Evolutionary conservation across 2,329 filamentous ascomycete species (phyloP).

Genomic region (Claviceps pusilla): DNA sequence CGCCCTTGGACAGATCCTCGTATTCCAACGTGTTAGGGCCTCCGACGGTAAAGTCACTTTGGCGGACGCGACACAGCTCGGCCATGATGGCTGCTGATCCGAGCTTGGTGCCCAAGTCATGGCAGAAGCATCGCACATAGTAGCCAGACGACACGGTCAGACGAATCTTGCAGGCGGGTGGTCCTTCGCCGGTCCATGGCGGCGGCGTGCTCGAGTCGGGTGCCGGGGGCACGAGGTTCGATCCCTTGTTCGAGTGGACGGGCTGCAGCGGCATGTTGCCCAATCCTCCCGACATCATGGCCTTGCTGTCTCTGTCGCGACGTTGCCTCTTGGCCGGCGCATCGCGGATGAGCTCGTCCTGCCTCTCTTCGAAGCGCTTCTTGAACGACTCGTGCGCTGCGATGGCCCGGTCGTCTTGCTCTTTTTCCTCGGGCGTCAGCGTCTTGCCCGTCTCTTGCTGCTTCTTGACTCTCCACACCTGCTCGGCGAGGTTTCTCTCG

Average conservation of each 20-base stretch:
- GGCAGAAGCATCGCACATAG: conserved; percentile 86
- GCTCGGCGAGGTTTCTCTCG: conserved; percentile 63
- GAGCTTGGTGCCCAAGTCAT: conserved; percentile 75
- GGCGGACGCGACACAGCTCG: conserved; percentile 62
- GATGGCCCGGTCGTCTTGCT: conserved; percentile 38
- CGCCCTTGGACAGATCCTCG: conserved; percentile 57
- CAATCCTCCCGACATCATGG: conserved; percentile 44
- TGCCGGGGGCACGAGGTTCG: conserved; percentile 37
- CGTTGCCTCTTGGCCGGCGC: conserved; percentile 22
- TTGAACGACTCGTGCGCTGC: conserved; percentile 43
- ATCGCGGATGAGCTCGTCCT: conserved; percentile 42
- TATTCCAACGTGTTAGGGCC: conserved; percentile 63
- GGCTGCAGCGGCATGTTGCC: conserved; percentile 35
- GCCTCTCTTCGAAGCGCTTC: conserved; percentile 41
- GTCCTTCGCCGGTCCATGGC: conserved; percentile 45
- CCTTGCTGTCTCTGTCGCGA: conserved; percentile 16
- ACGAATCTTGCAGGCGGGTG: conserved; percentile 66
- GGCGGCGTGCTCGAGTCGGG: conserved; percentile 33
- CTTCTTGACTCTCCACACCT: conserved; percentile 49
- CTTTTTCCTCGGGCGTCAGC: conserved; percentile 38
- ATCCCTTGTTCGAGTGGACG: conserved; percentile 25
- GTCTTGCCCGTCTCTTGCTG: conserved; percentile 35
- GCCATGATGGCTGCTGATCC: conserved; percentile 77
- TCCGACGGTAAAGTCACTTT: conserved; percentile 64
- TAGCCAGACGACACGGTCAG: conserved; percentile 94